Conservation (phyloP, 2,329 filamentous ascomycete species). For the Endoconidiophora polonica region DNA sequence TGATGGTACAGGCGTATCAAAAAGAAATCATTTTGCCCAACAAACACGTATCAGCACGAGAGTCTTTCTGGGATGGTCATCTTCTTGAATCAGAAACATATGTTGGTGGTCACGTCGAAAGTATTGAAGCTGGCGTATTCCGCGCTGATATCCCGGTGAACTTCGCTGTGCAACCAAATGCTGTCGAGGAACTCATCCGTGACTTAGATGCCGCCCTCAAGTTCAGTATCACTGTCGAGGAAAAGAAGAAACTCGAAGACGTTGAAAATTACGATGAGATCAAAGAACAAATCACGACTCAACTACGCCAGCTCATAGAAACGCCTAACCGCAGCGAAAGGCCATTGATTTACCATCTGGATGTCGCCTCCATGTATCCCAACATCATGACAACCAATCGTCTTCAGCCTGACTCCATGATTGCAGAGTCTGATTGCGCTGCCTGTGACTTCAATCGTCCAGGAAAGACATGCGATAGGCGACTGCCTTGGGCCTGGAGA, state of each 20-base stretch:
- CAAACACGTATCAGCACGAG: slow-evolving; percentile 80
- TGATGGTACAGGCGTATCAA: slow-evolving; percentile 96
- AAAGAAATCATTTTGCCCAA: slow-evolving; percentile 87
- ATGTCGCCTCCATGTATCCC: slow-evolving; percentile 98
- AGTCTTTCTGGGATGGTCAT: slow-evolving; percentile 94
- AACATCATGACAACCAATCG: slow-evolving; percentile 99
- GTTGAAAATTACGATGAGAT: slow-evolving; percentile 71
- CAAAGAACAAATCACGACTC: slow-evolving; percentile 61
- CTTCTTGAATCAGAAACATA: slow-evolving; percentile 94
- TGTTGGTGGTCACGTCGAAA: slow-evolving; percentile 95
- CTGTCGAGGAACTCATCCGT: slow-evolving; percentile 71
- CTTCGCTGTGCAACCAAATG: slow-evolving; percentile 75
- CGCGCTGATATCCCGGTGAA: slow-evolving; percentile 88
- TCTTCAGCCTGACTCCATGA: slow-evolving; percentile 97
- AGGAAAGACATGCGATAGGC: slow-evolving; percentile 88
- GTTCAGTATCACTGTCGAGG: slow-evolving; percentile 73
- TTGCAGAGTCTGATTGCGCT: slow-evolving; percentile 85
- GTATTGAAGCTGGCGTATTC: slow-evolving; percentile 96
- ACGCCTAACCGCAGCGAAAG: slow-evolving; percentile 72
- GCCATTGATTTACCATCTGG: slow-evolving; percentile 91
- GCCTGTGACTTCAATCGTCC: slow-evolving; percentile 97
- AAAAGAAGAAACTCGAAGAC: slow-evolving; percentile 66
- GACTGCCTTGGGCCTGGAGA: slow-evolving; percentile 95
- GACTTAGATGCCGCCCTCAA: slow-evolving; percentile 80
- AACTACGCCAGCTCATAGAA: slow-evolving; percentile 54